A percentile compares a stretch with the other conserved stretches of the same genome.
Conservation (phyloP, 306 rosid species). For the Medicago arabica region DNA sequence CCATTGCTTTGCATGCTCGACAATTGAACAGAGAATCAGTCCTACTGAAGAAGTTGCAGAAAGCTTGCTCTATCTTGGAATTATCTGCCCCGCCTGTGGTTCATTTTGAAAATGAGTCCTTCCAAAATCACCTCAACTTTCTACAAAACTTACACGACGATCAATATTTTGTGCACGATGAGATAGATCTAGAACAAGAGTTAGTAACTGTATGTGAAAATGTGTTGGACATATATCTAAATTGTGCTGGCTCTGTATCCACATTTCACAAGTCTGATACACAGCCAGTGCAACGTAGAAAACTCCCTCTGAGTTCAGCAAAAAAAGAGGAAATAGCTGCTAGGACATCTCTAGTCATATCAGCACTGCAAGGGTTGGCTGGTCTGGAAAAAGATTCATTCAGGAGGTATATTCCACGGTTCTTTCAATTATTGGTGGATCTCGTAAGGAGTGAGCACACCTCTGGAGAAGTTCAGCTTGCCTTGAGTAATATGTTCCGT, state of each 20-base stretch:
- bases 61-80: conserved; percentile 88
- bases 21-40: conserved; percentile 65
- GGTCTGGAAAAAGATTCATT: conserved; percentile 67
- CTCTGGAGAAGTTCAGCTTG: conserved; percentile 90
- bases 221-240: conserved; percentile 74
- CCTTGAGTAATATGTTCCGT: conserved; percentile 74
- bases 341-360: conserved; percentile 72
- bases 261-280: conserved; percentile 44
- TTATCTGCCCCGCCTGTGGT: conserved; percentile 90
- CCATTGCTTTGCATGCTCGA: conserved; percentile 78
- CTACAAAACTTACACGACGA: conserved; percentile 55
- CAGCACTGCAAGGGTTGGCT: conserved; percentile 70
- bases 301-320: conserved; percentile 78
- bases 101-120: conserved; percentile 96
- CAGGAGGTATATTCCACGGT: conserved; percentile 64
- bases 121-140: conserved; percentile 75
- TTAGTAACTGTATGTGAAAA: conserved; percentile 69
- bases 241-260: conserved; percentile 63
- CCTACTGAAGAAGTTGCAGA: conserved; percentile 81
- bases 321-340: conserved; percentile 93
- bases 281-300: conserved; percentile 55
- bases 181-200: conserved; percentile 68
- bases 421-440: conserved; percentile 87
- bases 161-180: conserved; percentile 43
- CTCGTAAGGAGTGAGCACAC: conserved; percentile 86